phyloP scores from a whole-genome alignment of 2,329 filamentous ascomycete species.

The Aspergillus oerlinghausenensis region DNA sequence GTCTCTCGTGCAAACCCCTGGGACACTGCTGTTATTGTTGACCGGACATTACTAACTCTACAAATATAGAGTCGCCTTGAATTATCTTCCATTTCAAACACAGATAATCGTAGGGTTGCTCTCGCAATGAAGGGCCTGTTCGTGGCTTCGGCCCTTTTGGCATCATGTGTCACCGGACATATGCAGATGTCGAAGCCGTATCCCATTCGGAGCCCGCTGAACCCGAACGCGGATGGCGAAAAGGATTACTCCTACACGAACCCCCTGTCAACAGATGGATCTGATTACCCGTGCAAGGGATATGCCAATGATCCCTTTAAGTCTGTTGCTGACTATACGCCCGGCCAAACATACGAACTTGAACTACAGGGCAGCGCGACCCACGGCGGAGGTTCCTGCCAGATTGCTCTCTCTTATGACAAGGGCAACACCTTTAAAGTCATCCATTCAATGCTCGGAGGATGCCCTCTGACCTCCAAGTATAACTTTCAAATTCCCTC shows the following conservation, averaged over 20 bases:
- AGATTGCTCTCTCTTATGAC: slow-evolving; percentile 71
- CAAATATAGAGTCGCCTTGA: neutral
- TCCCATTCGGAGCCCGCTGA: slow-evolving; percentile 49
- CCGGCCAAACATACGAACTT: slow-evolving; percentile 61
- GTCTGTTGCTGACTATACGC: slow-evolving; percentile 56
- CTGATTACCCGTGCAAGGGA: slow-evolving; percentile 74
- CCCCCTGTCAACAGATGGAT: slow-evolving; percentile 56
- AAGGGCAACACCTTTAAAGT: slow-evolving; percentile 66
- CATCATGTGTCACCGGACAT: slow-evolving; percentile 38
- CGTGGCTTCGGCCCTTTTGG: slow-evolving; percentile 28
- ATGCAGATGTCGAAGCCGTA: slow-evolving; percentile 55
- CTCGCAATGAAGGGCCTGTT: slow-evolving; percentile 30
- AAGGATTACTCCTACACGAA: slow-evolving; percentile 69
- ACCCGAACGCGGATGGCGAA: slow-evolving; percentile 42
- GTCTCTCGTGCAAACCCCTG: neutral
- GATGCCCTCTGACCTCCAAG: slow-evolving; percentile 48
- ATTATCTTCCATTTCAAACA: neutral
- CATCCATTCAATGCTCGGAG: slow-evolving; percentile 59
- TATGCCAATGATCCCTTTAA: slow-evolving; percentile 51
- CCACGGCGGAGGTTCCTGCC: slow-evolving; percentile 71
- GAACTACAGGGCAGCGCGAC: slow-evolving; percentile 58
- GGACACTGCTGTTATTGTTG: neutral
- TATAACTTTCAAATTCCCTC: slow-evolving; percentile 65
- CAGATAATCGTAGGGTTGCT: neutral
- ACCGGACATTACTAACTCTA: neutral